Conservation (phyloP, 202 grass and related monocot species). For the Musa balbisiana region DNA sequence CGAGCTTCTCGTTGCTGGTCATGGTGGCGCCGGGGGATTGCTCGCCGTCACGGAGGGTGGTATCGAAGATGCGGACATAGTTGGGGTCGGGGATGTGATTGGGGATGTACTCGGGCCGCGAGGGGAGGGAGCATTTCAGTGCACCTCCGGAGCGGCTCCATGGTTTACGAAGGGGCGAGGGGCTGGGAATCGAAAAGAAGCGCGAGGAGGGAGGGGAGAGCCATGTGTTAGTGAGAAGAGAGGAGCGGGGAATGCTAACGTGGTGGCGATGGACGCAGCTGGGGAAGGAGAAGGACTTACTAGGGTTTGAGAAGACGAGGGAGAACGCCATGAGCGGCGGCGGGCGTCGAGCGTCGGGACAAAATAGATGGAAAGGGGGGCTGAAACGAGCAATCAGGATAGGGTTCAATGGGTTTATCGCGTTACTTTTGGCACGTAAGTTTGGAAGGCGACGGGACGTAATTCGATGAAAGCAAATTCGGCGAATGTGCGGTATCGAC, state of each 20-base stretch:
- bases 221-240: slow-evolving; percentile 1
- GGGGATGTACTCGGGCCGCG: slow-evolving; percentile 62
- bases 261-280: neutral
- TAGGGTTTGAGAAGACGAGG: slow-evolving; percentile 10
- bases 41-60: slow-evolving; percentile 86
- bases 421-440: neutral
- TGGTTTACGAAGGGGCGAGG: neutral
- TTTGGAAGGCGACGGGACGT: too few relatives aligned
- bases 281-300: neutral
- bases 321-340: slow-evolving; percentile 6
- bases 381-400: too few relatives aligned
- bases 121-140: slow-evolving; percentile 13
- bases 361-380: neutral
- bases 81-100: slow-evolving; percentile 57
- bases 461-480: too few relatives aligned
- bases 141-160: neutral
- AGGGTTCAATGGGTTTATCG: neutral
- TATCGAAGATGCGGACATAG: slow-evolving; percentile 96
- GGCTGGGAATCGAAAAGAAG: too few relatives aligned
- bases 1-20: slow-evolving; percentile 83
- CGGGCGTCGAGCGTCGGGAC: neutral
- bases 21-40: slow-evolving; percentile 90
- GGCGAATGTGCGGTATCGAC: too few relatives aligned
- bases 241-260: neutral
- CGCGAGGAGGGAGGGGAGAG: neutral